Conservation (phyloP, 2,329 filamentous ascomycete genomes). For the Seiridium unicorne region DNA sequence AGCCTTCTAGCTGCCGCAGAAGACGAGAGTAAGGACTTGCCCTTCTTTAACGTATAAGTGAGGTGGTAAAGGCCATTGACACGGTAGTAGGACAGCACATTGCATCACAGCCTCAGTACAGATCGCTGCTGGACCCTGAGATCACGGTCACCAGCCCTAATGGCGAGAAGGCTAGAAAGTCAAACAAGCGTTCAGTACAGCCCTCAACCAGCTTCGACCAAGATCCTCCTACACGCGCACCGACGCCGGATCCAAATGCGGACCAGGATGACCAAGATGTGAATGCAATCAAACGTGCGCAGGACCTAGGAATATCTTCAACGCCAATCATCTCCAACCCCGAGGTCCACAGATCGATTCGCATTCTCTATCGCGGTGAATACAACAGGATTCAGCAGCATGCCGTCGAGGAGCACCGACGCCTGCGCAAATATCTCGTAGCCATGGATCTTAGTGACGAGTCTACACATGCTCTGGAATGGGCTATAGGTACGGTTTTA, state of each 20-base stretch:
- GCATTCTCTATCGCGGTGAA: conserved; percentile 88
- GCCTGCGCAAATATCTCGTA: conserved; percentile 88
- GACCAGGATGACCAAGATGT: conserved; percentile 79
- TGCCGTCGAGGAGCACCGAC: conserved; percentile 74
- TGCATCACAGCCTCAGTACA: conserved; percentile 55
- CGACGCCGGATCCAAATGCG: conserved; percentile 64
- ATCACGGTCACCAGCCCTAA: conserved; percentile 64
- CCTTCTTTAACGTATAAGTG: background rate
- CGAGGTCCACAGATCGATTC: conserved; percentile 76
- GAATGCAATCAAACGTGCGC: conserved; percentile 82
- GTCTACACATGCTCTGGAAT: conserved; percentile 91
- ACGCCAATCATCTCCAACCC: conserved; percentile 76
- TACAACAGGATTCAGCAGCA: conserved; percentile 74
- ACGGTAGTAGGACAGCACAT: conserved; percentile 47
- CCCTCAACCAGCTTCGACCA: conserved; percentile 83
- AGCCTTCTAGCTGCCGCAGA: conserved; percentile 73
- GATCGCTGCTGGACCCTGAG: conserved; percentile 66
- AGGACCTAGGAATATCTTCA: conserved; percentile 77
- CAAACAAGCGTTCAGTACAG: conserved; percentile 54
- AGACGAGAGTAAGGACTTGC: conserved; percentile 65
- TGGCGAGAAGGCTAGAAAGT: conserved; percentile 58
- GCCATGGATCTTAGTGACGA: conserved; percentile 94
- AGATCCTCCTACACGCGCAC: conserved; percentile 50
- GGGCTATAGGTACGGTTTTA: conserved; percentile 94
- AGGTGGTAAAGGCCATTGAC: conserved; percentile 21